Evolutionary conservation across 2,329 filamentous ascomycete genomes (phyloP), one percentile per base, ranked within the genome.

Genomic region (Fusarium sp.): DNA sequence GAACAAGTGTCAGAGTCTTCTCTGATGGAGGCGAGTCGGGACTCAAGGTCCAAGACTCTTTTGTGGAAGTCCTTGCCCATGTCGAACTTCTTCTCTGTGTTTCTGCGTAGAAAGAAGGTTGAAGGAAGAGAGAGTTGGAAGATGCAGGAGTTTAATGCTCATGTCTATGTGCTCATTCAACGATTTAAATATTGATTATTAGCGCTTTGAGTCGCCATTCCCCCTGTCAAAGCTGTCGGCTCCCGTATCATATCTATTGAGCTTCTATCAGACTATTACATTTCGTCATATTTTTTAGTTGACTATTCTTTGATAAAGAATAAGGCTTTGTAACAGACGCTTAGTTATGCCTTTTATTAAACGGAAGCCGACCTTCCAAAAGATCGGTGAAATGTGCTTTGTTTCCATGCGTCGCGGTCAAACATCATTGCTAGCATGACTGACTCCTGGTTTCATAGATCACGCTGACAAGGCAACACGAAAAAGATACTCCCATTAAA

Each of bases 401-500:
- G 27, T 52, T n/a, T 3, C 8, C 48, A 8, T 4, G 30, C 27
- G 5, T 13, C 23, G 18, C 14, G 4, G 25, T 27, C 45, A 27
- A 27, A 18, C 23, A 50, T 27, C 18, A 6, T 18, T 6, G 11
- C 20, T 11, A 45, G 6, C 41, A 45, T 23, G 41, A n/a, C 14
- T 25, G 14, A 16, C 20, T 8, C 2, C 0, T 8, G 2, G 13
- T 25, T 6, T 16, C 13, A 16, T 16, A 1, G 13, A 14, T 10
- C 16, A 25, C 7, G 3, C 7, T 5, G 13, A 6, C 1, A 9
- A 13, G 6, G 13, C 4, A 7, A 4, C 2, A 6, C 9, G 5
- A 13, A 10, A 16, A 2, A 5, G 0, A 25, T 25, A 0, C 16
- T 25, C 2, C 2, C 1, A 10, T 14, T 5, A 6, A 9, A 10